Evolutionary conservation across 768 basidiomycete species (phyloP), one percentile per base, ranked within the genome.

Genomic region (Crepidotus variabilis): DNA sequence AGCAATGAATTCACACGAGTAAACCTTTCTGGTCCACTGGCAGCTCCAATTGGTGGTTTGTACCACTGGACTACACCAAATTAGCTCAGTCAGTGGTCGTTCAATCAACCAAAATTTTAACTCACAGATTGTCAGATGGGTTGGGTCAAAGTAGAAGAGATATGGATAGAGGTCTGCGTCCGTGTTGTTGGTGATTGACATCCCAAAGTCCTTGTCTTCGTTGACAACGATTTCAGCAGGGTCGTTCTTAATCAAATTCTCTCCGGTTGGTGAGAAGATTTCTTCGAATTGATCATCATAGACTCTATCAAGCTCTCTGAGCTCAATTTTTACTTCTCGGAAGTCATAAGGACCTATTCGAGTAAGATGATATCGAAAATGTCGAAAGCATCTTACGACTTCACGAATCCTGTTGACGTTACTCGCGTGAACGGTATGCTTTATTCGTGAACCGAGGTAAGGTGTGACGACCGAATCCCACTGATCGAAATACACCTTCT

Each of bases 121-220:
- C 71, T 54, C 48, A 74, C 72, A 58, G 48, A 78, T 74, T 1
- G 66, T 65, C 36, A 76, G 56, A 52, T 72, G 70, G n/a, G 65
- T 68, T 6, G 73, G 72, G 47, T 78, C 76, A 51, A 78, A 79
- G 54, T 75, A 72, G 60, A 77, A 76, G 4, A 75, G 64, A 24
- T 73, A 74, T 20, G 73, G 63, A 50, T 76, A 78, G 5, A 78
- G 54, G 6, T 66, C 61, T n/a, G 61, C 22, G 45, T 65, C 61
- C 0, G 71, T 69, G 0, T 67, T 53, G 57, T 78, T 77, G 54
- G 61, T 62, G 28, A 77, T 63, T 7, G 65, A 67, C 53, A 78
- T 64, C 13, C 75, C 76, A 11, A 76, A 67, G 2, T 58, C 39
- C 5, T 55, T 66, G 0, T 56, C 6, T 21, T 67, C 63, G 18